phyloP scores from a whole-genome alignment of 768 basidiomycete species.

The Tulasnella sp. region DNA sequence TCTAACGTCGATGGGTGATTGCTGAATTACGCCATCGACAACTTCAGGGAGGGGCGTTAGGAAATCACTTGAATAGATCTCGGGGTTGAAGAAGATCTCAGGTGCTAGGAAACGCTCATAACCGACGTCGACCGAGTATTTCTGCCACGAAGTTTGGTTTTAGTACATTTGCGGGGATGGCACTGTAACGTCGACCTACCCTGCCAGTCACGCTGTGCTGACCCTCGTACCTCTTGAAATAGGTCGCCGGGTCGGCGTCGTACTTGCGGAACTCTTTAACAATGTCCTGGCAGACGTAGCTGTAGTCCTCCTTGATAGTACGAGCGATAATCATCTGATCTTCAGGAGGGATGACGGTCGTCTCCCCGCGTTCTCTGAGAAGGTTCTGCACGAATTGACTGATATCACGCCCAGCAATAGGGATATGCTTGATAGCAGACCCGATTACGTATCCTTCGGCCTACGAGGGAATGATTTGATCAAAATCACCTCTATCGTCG shows the following conservation, averaged over 20 bases:
- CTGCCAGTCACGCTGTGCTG: slow-evolving; percentile 88
- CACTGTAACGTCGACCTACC: slow-evolving; percentile 40
- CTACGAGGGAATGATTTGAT: slow-evolving; percentile 18
- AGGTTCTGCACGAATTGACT: slow-evolving; percentile 93
- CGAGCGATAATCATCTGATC: slow-evolving; percentile 87
- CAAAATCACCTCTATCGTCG: neutral
- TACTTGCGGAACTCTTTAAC: slow-evolving; percentile 99
- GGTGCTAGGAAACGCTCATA: slow-evolving; percentile 99
- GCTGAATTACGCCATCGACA: slow-evolving; percentile 91
- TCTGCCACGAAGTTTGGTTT: slow-evolving; percentile 39
- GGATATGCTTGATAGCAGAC: slow-evolving; percentile 97
- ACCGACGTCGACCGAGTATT: slow-evolving; percentile 90
- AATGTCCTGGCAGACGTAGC: slow-evolving; percentile 97
- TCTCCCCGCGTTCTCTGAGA: slow-evolving; percentile 92
- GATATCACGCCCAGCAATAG: slow-evolving; percentile 96
- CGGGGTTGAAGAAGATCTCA: slow-evolving; percentile 99
- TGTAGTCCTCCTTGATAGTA: slow-evolving; percentile 96
- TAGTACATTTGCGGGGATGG: neutral
- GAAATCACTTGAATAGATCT: slow-evolving; percentile 97
- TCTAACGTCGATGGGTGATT: slow-evolving; percentile 93
- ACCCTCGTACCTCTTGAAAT: slow-evolving; percentile 88
- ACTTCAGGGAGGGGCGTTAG: slow-evolving; percentile 92
- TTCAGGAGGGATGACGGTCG: slow-evolving; percentile 82
- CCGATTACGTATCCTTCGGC: slow-evolving; percentile 99
- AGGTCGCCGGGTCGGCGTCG: slow-evolving; percentile 90